Base-by-base conservation (phyloP, 306 rosid genomes). In the Gastrolobium bilobum region DNA sequence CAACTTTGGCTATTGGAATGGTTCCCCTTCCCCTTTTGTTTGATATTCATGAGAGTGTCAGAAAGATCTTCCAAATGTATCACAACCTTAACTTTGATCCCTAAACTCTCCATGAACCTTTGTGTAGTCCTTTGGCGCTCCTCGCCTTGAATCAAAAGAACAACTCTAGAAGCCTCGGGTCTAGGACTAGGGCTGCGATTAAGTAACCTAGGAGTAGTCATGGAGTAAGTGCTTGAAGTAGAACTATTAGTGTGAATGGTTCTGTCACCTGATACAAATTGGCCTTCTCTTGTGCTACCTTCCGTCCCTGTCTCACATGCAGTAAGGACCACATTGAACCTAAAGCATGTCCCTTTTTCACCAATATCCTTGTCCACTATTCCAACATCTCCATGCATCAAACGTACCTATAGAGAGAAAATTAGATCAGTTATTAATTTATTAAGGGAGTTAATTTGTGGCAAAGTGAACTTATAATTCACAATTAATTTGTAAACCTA, bases 331-430 rank as follows among this genome's bases (percentile, higher is more conserved):
- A 88, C 89, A 83, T 68, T 90, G 79, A 93, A 93, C 82, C 88
- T 91, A 51, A 93, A 88, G 65, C 94, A 91, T 3, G 91, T 88
- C 68, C 94, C 94, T 38, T 71, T 83, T 80, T 88, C 90, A 1
- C 90, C 92, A 6, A 75, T 74, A 38, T 83, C 86, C 68, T 93
- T 93, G 58, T 93, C 92, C 73, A 88, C 82, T 65, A 93, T 88
- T 71, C 54, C 37, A 75, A 91, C 86, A 43, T 91, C 93, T 40
- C 94, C 97, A 50, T 86, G 88, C 98, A 91, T 93, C 86, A 91
- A 80, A 7, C 84, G 91, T 40, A 91, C 98, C 97, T 89, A 61
- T 89, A 61, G 4, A 34, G 72, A 26, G 51, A 44, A 63, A 60
- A 69, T 40, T 40, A 61, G 2, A 33, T 35, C 10, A 35, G 33